phyloP scores from a whole-genome alignment of 2,329 filamentous ascomycete species.

The Colletotrichum sublineola region DNA sequence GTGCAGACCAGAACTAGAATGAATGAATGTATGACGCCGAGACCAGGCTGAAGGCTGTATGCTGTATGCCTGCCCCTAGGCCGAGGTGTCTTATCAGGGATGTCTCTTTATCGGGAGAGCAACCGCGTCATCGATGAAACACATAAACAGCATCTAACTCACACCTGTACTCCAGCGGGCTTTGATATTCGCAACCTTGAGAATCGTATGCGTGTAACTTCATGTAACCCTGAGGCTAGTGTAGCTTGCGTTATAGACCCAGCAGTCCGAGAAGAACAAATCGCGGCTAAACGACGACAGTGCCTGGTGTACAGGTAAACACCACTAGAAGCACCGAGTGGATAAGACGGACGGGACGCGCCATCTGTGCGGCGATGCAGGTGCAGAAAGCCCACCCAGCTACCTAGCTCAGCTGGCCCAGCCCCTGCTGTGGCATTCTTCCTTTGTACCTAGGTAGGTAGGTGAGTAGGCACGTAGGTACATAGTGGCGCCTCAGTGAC shows the following conservation, averaged over 20 bases:
- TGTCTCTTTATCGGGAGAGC: neutral
- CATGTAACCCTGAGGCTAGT: no score
- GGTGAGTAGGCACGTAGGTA: no score
- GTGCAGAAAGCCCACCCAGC: neutral
- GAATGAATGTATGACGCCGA: constrained; percentile 5
- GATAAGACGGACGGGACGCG: constrained; percentile 28
- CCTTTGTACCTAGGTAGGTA: no score
- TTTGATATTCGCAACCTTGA: neutral
- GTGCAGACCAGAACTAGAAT: no score
- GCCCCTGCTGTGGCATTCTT: no score
- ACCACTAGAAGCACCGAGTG: neutral
- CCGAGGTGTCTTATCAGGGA: neutral
- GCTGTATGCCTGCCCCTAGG: neutral
- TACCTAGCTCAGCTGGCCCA: no score
- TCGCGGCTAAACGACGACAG: no score
- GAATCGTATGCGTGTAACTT: neutral
- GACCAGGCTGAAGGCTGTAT: neutral
- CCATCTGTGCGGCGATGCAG: constrained; percentile 32
- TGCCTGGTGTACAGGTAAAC: no score
- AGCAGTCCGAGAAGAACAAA: no score
- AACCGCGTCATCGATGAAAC: neutral
- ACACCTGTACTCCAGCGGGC: no score
- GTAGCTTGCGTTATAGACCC: no score
- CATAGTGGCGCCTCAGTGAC: constrained; percentile 2
- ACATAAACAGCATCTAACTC: neutral